Conservation (phyloP, 2,329 filamentous ascomycete species). For the Mycosphaerella sp. region DNA sequence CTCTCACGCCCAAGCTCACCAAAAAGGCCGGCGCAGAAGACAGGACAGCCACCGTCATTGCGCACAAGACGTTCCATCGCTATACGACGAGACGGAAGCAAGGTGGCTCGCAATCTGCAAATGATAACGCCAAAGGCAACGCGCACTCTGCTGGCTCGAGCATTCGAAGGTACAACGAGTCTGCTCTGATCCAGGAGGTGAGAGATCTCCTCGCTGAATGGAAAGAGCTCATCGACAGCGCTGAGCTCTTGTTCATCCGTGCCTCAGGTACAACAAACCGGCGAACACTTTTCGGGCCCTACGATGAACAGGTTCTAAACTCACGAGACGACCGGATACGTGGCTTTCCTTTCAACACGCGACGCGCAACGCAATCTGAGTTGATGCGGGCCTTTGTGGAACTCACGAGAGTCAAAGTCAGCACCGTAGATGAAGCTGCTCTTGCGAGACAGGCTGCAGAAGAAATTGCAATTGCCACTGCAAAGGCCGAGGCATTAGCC, state of each 20-base stretch:
- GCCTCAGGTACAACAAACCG: slow-evolving; percentile 84
- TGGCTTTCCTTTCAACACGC: slow-evolving; percentile 88
- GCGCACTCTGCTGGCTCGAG: slow-evolving; percentile 91
- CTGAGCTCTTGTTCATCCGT: slow-evolving; percentile 80
- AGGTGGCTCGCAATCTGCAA: slow-evolving; percentile 89
- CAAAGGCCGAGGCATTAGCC: slow-evolving; percentile 32
- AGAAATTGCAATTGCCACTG: slow-evolving; percentile 38
- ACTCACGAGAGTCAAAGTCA: slow-evolving; percentile 81
- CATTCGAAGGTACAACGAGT: slow-evolving; percentile 88
- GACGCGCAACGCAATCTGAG: slow-evolving; percentile 86
- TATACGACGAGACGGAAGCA: slow-evolving; percentile 96
- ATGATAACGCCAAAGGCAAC: slow-evolving; percentile 86
- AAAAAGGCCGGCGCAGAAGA: slow-evolving; percentile 70
- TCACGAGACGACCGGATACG: slow-evolving; percentile 74
- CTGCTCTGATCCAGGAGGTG: slow-evolving; percentile 82
- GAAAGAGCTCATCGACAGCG: slow-evolving; percentile 76
- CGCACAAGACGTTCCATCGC: slow-evolving; percentile 95
- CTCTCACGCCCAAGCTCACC: slow-evolving; percentile 70
- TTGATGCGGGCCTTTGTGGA: slow-evolving; percentile 93
- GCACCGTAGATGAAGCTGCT: slow-evolving; percentile 64
- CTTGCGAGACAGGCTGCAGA: slow-evolving; percentile 46
- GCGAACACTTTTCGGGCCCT: slow-evolving; percentile 80
- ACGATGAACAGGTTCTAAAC: slow-evolving; percentile 78
- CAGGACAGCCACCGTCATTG: slow-evolving; percentile 77
- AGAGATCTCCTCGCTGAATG: slow-evolving; percentile 74